Conservation (phyloP, 768 basidiomycete genomes). For the Lactarius hatsudake region DNA sequence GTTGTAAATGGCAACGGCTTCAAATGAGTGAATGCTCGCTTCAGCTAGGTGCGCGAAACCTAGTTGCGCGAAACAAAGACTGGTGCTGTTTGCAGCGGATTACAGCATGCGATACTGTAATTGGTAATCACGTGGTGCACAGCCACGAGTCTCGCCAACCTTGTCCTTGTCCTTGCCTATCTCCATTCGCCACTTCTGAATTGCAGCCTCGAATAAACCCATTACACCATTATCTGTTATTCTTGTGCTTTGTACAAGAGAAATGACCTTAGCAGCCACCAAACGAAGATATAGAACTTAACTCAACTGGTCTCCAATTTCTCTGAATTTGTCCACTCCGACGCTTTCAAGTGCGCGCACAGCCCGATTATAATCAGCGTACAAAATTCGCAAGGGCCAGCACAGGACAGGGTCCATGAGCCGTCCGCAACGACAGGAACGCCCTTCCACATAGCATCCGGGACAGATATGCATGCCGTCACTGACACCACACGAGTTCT, state of each 20-base stretch:
- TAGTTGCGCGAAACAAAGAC: conserved; percentile 40
- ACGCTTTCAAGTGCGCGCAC: conserved; percentile 31
- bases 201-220: conserved; percentile 28
- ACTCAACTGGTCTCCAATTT: conserved; percentile 17
- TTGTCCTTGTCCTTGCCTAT: background rate
- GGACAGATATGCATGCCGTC: conserved; percentile 59
- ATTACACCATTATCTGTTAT: background rate
- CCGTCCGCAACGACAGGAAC: conserved; percentile 58
- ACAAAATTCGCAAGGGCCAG: conserved; percentile 47
- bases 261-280: background rate
- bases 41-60: conserved; percentile 40
- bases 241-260: background rate
- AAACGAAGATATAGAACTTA: background rate
- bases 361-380: conserved; percentile 43
- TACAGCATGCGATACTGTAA: background rate
- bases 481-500: conserved; percentile 30
- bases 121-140: background rate
- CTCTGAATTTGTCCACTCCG: conserved; percentile 5
- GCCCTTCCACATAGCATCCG: conserved; percentile 73
- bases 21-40: conserved; percentile 38
- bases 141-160: background rate
- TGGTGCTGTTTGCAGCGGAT: conserved; percentile 40
- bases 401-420: conserved; percentile 61
- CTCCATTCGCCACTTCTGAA: conserved; percentile 18
- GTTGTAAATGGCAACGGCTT: conserved; percentile 33